Evolutionary conservation across 1,139 yeast genomes (phyloP).

Genomic region (Hansenula anomala): DNA sequence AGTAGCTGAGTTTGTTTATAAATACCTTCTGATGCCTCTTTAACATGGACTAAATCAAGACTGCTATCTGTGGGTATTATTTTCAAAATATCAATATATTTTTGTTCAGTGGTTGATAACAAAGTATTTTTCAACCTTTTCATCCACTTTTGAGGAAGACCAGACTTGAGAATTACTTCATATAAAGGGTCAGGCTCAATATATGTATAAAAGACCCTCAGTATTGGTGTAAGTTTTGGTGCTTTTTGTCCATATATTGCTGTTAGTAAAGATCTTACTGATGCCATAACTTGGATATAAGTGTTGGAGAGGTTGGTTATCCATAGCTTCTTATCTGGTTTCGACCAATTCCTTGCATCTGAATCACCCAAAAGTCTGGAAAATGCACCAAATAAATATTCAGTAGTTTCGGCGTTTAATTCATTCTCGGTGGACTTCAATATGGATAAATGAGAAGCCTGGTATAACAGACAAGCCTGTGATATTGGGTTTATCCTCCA

Average conservation of each 20-base stretch:
- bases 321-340: constrained; percentile 50
- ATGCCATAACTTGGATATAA: constrained; percentile 43
- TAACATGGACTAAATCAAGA: constrained; percentile 51
- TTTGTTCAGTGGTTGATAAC: constrained; percentile 48
- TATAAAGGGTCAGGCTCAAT: constrained; percentile 47
- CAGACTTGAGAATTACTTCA: constrained; percentile 31
- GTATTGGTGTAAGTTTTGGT: constrained; percentile 58
- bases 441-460: constrained; percentile 45
- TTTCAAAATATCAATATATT: constrained; percentile 54
- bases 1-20: constrained; percentile 45
- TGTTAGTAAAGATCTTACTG: constrained; percentile 41
- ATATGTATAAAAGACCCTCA: constrained; percentile 46
- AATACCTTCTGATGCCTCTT: constrained; percentile 54
- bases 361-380: constrained; percentile 28
- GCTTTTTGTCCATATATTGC: constrained; percentile 45
- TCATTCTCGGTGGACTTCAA: constrained; percentile 29
- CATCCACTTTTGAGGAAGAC: constrained; percentile 46
- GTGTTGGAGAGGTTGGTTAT: constrained; percentile 40
- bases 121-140: constrained; percentile 44
- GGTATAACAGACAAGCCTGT: constrained; percentile 44
- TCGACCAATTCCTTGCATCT: constrained; percentile 44
- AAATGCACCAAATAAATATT: constrained; percentile 23
- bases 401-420: constrained; percentile 23
- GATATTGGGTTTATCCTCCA: constrained; percentile 62
- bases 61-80: constrained; percentile 64